Evolutionary conservation across 371 early-diverging fungal genomes (phyloP).

Genomic region (Haplosporangium sp.): DNA sequence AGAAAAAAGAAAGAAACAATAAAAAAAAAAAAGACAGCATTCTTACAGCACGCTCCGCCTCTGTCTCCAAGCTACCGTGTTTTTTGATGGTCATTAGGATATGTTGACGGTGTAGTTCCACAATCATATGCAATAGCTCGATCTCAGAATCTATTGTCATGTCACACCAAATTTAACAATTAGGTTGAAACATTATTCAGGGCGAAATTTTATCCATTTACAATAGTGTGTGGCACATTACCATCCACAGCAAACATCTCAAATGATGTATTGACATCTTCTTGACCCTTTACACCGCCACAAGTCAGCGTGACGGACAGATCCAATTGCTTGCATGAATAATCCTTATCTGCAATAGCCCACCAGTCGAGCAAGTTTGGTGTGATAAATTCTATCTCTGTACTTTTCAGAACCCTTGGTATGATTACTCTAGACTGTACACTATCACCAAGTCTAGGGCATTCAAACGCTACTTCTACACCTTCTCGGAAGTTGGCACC

Average conservation of each 20-base stretch:
- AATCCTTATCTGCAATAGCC: not conserved
- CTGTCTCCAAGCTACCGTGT: not conserved
- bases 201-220: no score
- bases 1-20: no score
- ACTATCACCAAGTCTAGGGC: constrained; percentile 13
- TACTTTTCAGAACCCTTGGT: constrained; percentile 32
- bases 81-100: constrained; percentile 13
- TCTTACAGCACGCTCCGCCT: constrained; percentile 21
- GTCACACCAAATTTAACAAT: no score
- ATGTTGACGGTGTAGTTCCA: constrained; percentile 34
- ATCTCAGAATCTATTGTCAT: constrained; percentile 35
- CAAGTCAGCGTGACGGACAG: constrained; percentile 35
- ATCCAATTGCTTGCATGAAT: constrained; percentile 5
- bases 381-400: constrained; percentile 35
- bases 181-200: no score
- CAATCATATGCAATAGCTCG: constrained; percentile 32
- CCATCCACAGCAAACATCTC: constrained; percentile 41
- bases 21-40: not conserved
- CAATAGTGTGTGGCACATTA: constrained; percentile 6
- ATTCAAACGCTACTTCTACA: constrained; percentile 30
- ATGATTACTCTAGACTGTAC: constrained; percentile 19
- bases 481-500: constrained; percentile 45
- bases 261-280: constrained; percentile 21
- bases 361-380: constrained; percentile 48
- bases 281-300: constrained; percentile 19